A percentile compares a stretch with the other conserved stretches of the same genome.
Evolutionary conservation across 352 stramenopile genomes (phyloP).

Genomic region (Chrysophaeum taylorii): DNA sequence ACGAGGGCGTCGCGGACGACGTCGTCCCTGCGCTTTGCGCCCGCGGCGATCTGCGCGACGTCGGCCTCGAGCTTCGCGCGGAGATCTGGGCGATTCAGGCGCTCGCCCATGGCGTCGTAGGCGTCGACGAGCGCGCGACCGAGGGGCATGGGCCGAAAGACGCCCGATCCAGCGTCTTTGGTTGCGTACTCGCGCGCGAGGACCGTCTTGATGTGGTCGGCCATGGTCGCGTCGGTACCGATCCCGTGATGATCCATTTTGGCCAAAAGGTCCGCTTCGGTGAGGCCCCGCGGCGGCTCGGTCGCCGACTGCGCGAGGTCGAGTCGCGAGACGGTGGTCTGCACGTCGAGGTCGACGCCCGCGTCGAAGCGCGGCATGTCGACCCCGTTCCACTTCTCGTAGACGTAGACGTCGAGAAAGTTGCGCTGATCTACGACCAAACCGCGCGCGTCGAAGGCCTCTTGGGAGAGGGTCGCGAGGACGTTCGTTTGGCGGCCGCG

Average conservation of each 20-base stretch:
- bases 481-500: constrained; percentile 67
- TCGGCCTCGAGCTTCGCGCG: constrained; percentile 79
- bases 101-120: constrained; percentile 78
- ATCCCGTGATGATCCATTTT: constrained; percentile 70
- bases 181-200: constrained; percentile 88
- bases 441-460: constrained; percentile 70
- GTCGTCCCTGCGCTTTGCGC: constrained; percentile 54
- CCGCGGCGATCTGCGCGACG: constrained; percentile 37
- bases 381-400: constrained; percentile 75
- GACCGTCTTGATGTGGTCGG: constrained; percentile 97
- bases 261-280: constrained; percentile 71
- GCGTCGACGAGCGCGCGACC: constrained; percentile 69
- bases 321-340: background rate
- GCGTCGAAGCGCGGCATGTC: constrained; percentile 51
- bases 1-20: constrained; percentile 76
- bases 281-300: constrained; percentile 67
- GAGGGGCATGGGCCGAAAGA: constrained; percentile 79
- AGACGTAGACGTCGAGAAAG: constrained; percentile 84
- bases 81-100: constrained; percentile 87
- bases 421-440: constrained; percentile 80
- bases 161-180: constrained; percentile 78
- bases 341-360: constrained; percentile 6
- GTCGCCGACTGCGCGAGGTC: constrained; percentile 49
- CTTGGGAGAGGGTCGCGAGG: constrained; percentile 27
- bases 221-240: constrained; percentile 63